Percentiles rank a stretch among this genome's conserved stretches.
phyloP scores from a whole-genome alignment of 208 protist genomes.

The Crithidia brevicula region DNA sequence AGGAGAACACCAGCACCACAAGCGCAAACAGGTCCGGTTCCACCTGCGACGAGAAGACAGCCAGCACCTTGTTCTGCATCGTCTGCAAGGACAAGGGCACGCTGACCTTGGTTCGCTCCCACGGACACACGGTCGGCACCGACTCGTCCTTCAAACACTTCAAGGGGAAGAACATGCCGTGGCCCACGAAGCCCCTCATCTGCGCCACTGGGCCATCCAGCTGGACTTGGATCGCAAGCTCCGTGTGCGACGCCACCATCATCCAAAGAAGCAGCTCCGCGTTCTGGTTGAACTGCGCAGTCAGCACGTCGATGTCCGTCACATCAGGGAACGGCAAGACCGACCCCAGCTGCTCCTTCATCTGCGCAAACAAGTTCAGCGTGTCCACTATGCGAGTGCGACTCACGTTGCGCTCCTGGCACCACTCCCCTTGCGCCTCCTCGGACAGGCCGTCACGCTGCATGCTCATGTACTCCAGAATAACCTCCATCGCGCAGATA shows the following conservation, averaged over 20 bases:
- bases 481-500: constrained; percentile 53
- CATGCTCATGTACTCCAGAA: constrained; percentile 83
- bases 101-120: constrained; percentile 53
- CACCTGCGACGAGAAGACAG: constrained; percentile 67
- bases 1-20: constrained; percentile 67
- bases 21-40: constrained; percentile 61
- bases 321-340: constrained; percentile 70
- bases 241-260: constrained; percentile 61
- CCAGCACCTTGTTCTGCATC: constrained; percentile 59
- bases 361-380: constrained; percentile 66
- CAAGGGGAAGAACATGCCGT: constrained; percentile 71
- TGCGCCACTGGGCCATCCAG: constrained; percentile 48
- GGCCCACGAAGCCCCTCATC: constrained; percentile 55
- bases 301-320: constrained; percentile 63
- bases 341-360: constrained; percentile 70
- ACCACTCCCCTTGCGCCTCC: constrained; percentile 78
- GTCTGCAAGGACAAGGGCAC: constrained; percentile 73
- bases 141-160: constrained; percentile 59
- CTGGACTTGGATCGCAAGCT: constrained; percentile 69
- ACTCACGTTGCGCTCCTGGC: constrained; percentile 63
- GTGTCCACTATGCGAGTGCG: constrained; percentile 66
- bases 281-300: constrained; percentile 56
- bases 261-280: constrained; percentile 52
- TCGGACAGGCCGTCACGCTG: constrained; percentile 77
- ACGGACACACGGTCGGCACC: constrained; percentile 72